Evolutionary conservation across 305 asterid species (phyloP).

Genomic region (Andrographis paniculata): DNA sequence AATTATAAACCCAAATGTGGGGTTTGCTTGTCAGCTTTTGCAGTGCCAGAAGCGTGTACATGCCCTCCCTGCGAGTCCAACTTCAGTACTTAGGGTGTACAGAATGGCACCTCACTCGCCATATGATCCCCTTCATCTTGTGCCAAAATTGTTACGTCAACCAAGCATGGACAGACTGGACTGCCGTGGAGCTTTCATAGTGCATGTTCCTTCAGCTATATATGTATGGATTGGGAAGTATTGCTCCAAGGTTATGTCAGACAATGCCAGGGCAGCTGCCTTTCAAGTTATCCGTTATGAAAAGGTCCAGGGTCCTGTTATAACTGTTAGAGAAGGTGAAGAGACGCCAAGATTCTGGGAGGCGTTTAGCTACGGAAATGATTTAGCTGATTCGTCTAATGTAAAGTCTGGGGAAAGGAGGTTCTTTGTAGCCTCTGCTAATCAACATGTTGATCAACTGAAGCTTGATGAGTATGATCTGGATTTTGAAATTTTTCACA

Average conservation of each 20-base stretch:
- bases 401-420: slow-evolving; percentile 26
- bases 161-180: slow-evolving; percentile 59
- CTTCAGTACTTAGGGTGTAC: slow-evolving; percentile 67
- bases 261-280: slow-evolving; percentile 65
- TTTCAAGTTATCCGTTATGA: slow-evolving; percentile 75
- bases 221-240: slow-evolving; percentile 74
- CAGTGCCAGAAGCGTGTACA: slow-evolving; percentile 89
- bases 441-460: slow-evolving; percentile 24
- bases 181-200: slow-evolving; percentile 83
- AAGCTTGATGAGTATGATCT: slow-evolving; percentile 53
- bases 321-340: slow-evolving; percentile 54
- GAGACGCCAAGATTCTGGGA: slow-evolving; percentile 72
- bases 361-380: slow-evolving; percentile 35
- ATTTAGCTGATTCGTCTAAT: slow-evolving; percentile 18
- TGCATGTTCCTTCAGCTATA: slow-evolving; percentile 67
- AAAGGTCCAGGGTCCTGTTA: slow-evolving; percentile 50
- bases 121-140: slow-evolving; percentile 90
- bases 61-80: slow-evolving; percentile 83
- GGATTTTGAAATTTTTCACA: slow-evolving; percentile 70
- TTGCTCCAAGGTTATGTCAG: slow-evolving; percentile 55
- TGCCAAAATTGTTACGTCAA: slow-evolving; percentile 68
- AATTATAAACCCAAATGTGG: slow-evolving; percentile 87
- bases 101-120: slow-evolving; percentile 92
- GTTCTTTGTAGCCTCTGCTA: slow-evolving; percentile 4
- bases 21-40: slow-evolving; percentile 86